Base-by-base conservation (phyloP, 768 basidiomycete genomes). In the Hypholoma sublateritium region DNA sequence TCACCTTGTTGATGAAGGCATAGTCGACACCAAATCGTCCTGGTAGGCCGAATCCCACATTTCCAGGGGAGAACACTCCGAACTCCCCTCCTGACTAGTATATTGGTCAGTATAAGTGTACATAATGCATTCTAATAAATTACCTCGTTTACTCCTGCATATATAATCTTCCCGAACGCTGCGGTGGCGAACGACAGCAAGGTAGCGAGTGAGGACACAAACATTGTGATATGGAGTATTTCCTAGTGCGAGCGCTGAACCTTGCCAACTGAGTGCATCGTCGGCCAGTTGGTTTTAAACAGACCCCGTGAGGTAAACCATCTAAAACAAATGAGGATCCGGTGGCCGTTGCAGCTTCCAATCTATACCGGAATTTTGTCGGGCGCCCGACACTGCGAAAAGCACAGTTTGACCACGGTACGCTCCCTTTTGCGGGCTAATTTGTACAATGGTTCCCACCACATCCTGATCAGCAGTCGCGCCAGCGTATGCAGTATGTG, bases 61-160 rank as follows among this genome's bases (percentile, higher is more conserved):
- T 69, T 25, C 68, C 71, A 37, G 70, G 57, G 12, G 71, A 65
- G 53, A 72, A 77, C 14, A 77, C 76, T 7, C 77, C 76, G 59
- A 80, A 80, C 62, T 80, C 77, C 1, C 77, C 77, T 13, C 78
- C 77, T 34, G 77, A 80, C 78, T 79, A 34, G n/a, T 9, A 25
- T 16, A 45, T 16, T 16, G 14, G 19, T 19, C 21, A 48, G 22
- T 14, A n/a, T 19, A 32, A 25, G 46, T 17, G 32, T 28, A 25
- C 17, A 32, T 39, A 1, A 13, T 21, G 41, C 3, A 56, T 19
- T 4, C 19, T 19, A 36, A 28, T 19, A 14, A 32, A 56, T 7
- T 53, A 78, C 77, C 71, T 80, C 76, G 52, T 79, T 79, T 6
- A 80, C 72, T 34, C 77, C 77, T 21, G 76, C 78, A 63, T 76